These are phyloP conservation scores for Ailanthus altissimus DNA, from an alignment of 345 rosid genomes.

Conservation along the genomic window DNA sequence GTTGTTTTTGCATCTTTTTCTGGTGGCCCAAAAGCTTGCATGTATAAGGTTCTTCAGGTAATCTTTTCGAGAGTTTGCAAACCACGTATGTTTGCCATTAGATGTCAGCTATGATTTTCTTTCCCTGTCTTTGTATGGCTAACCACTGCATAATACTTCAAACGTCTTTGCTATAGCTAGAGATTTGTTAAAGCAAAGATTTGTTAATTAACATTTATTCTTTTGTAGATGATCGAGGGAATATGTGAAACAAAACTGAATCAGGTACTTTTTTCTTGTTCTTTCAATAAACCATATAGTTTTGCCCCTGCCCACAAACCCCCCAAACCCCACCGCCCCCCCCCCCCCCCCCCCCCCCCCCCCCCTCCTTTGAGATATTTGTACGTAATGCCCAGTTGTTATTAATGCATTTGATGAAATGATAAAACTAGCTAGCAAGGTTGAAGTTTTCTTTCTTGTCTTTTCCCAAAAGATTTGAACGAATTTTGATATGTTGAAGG, in stretches of 20 bases:
- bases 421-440: background rate
- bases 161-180: background rate
- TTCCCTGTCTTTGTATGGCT: background rate
- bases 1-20: slow-evolving; percentile 84
- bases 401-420: background rate
- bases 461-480: background rate
- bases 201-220: slow-evolving; percentile 12
- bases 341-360: too few relatives aligned
- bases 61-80: slow-evolving; percentile 6
- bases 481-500: background rate
- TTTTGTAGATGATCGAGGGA: slow-evolving; percentile 72
- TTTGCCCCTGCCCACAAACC: too few relatives aligned
- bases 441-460: background rate
- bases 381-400: background rate
- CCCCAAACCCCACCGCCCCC: too few relatives aligned
- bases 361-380: background rate
- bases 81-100: background rate
- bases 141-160: background rate
- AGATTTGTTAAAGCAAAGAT: background rate
- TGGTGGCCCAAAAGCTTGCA: slow-evolving; percentile 89
- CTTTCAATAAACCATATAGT: background rate
- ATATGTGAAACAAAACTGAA: slow-evolving; percentile 49
- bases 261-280: slow-evolving; percentile 39
- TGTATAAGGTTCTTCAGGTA: slow-evolving; percentile 96
- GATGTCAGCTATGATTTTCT: background rate